Evolutionary conservation across 257 asterid genomes (phyloP), one percentile per base, ranked within the genome.

Genomic region (Solanum dulcamara): DNA sequence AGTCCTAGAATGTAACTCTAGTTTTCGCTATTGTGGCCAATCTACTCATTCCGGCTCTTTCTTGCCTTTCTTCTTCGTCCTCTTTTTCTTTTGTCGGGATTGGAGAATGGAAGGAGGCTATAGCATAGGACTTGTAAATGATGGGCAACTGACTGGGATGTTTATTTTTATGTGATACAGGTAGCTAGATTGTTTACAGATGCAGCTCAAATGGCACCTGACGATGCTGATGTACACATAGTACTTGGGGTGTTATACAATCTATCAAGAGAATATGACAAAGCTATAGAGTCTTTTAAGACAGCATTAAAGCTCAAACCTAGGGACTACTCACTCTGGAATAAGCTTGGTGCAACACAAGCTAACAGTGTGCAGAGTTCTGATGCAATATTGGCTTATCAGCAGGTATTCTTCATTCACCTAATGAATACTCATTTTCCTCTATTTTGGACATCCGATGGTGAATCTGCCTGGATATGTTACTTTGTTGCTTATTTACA

Each of bases 301-400:
- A 93, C 97, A 66, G 94, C 99, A 90, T 91, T 97, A 92, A 90
- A 94, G 84, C 98, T 97, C 88, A 97, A 94, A 88, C 99, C 99
- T 33, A 90, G 93, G 83, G 99, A 97, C 90, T 97, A 95, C 91
- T 97, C 99, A 26, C 98, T 97, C 79, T 97, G 99, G 99, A 97
- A 97, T 92, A 95, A 97, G 93, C 98, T 97, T 80, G 99, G 99
- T 71, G 99, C 99, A 66, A 97, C 99, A 86, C 98, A 97, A 91
- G 99, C 99, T 83, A 97, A 97, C 81, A 95, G 99, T 64, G 92
- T 97, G 81, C 99, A 94, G 89, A 97, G 99, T 88, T 93, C 98
- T 77, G 98, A 97, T 92, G 99, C 99, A 79, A 95, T 97, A 88
- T 87, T 84, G 20, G 98, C 99, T 81, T 97, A 97, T 88, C 99